These are phyloP conservation scores for Mallotus nudiflorus DNA, from an alignment of 345 rosid species.

Conservation along the genomic window DNA sequence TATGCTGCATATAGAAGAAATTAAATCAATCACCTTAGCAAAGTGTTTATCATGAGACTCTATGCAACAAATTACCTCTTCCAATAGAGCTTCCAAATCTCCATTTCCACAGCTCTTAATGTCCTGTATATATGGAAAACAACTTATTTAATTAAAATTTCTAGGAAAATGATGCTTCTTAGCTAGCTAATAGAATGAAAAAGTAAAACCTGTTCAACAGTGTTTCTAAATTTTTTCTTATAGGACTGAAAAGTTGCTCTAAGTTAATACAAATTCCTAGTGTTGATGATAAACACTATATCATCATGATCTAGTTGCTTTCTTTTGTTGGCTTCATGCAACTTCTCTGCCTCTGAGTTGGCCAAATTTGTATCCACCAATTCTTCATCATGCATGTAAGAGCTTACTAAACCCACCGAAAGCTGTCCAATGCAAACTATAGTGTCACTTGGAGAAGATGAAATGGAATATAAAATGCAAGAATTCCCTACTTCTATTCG, in stretches of 20 bases:
- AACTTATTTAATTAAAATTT: neutral
- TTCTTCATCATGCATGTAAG: constrained; percentile 76
- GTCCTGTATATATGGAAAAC: constrained; percentile 58
- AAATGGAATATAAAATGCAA: too few species aligned
- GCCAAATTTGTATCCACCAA: constrained; percentile 53
- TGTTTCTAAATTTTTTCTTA: constrained; percentile 46
- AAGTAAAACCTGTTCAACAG: constrained; percentile 62
- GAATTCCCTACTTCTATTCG: too few species aligned
- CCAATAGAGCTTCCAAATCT: constrained; percentile 52
- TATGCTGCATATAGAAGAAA: neutral
- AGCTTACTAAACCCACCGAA: constrained; percentile 61
- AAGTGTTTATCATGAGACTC: constrained; percentile 78
- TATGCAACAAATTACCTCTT: constrained; percentile 53
- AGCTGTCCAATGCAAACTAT: constrained; percentile 40
- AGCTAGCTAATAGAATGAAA: constrained; percentile 10
- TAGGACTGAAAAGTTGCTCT: constrained; percentile 66
- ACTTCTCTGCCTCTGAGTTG: constrained; percentile 55
- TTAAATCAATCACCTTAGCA: constrained; percentile 58
- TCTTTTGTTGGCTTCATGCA: constrained; percentile 56
- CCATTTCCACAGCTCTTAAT: constrained; percentile 52
- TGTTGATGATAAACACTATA: constrained; percentile 56
- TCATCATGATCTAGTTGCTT: constrained; percentile 66
- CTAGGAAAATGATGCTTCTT: neutral
- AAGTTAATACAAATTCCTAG: constrained; percentile 73
- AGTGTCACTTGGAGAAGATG: constrained; percentile 1